Evolutionary conservation across 257 asterid species (phyloP).

Genomic region (Salvia splendens): DNA sequence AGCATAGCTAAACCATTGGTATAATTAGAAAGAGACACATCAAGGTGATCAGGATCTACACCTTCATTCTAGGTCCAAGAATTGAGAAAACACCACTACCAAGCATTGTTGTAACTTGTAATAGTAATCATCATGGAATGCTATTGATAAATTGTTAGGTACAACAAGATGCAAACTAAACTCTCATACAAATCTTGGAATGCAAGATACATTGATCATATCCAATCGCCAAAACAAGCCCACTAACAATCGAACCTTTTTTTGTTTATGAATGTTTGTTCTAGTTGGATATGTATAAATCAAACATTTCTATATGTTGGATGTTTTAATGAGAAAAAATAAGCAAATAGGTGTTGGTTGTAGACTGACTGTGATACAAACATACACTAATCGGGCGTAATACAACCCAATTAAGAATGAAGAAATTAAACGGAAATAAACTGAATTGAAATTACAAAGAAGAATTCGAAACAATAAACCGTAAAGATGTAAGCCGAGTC

Average conservation of each 20-base stretch:
- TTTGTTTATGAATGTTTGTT: too few species aligned
- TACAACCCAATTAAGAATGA: too few species aligned
- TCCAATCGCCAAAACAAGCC: neutral
- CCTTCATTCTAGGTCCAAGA: neutral
- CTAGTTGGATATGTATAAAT: too few species aligned
- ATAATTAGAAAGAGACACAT: neutral
- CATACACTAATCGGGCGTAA: too few species aligned
- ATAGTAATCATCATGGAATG: neutral
- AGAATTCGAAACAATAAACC: too few species aligned
- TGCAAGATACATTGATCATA: neutral
- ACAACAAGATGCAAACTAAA: neutral
- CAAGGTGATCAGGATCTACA: neutral
- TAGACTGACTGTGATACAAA: too few species aligned
- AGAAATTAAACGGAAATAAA: too few species aligned
- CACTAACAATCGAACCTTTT: neutral
- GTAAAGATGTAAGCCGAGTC: too few species aligned
- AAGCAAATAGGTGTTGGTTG: too few species aligned
- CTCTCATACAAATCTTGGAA: neutral
- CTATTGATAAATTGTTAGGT: neutral
- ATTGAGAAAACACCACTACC: neutral
- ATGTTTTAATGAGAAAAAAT: too few species aligned
- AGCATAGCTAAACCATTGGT: neutral
- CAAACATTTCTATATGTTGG: too few species aligned
- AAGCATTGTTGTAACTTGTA: neutral
- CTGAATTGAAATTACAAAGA: too few species aligned